A percentile compares a stretch with the other conserved stretches of the same genome.
Evolutionary conservation across 2,329 filamentous ascomycete species (phyloP).

Genomic region (Bipolaris victoriae): DNA sequence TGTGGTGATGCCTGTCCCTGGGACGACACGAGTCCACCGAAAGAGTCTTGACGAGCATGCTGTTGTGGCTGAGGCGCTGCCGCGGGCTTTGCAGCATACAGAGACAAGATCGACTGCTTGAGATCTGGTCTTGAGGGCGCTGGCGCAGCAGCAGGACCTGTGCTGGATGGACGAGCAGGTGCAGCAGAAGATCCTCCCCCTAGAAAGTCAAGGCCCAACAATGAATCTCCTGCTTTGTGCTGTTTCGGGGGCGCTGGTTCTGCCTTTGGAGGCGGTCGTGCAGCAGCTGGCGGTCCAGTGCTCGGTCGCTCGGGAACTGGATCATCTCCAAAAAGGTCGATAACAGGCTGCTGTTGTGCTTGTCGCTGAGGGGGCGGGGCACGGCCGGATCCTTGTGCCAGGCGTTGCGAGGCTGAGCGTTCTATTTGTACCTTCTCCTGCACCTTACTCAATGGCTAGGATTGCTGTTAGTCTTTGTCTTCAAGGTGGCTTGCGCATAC

Average conservation of each 20-base stretch:
- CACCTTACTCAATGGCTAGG: conserved; percentile 68
- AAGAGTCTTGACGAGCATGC: conserved; percentile 61
- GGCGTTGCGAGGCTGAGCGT: conserved; percentile 62
- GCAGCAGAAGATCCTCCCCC: conserved; percentile 72
- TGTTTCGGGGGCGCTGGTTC: conserved; percentile 64
- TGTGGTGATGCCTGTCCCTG: conserved; percentile 40
- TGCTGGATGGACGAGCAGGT: conserved; percentile 79
- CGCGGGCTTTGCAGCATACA: conserved; percentile 88
- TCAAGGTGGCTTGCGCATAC: conserved; percentile 53
- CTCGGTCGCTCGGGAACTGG: conserved; percentile 72
- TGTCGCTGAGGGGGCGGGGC: conserved; percentile 36
- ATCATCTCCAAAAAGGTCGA: conserved; percentile 84
- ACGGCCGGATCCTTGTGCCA: conserved; percentile 43
- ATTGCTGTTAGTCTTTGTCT: conserved; percentile 16
- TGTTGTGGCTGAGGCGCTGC: conserved; percentile 56
- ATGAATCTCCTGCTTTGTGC: conserved; percentile 79
- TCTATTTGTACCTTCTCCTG: conserved; percentile 74
- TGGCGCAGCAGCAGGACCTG: conserved; percentile 62
- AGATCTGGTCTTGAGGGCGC: conserved; percentile 85
- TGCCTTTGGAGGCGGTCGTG: conserved; percentile 66
- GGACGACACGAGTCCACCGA: conserved; percentile 57
- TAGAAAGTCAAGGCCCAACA: conserved; percentile 92
- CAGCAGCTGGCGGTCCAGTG: conserved; percentile 67
- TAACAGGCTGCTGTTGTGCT: conserved; percentile 49
- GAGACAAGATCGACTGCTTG: conserved; percentile 94